These are phyloP conservation scores for Scedosporium dehoogii DNA, from an alignment of 2,329 filamentous ascomycete genomes.

Conservation along the genomic window DNA sequence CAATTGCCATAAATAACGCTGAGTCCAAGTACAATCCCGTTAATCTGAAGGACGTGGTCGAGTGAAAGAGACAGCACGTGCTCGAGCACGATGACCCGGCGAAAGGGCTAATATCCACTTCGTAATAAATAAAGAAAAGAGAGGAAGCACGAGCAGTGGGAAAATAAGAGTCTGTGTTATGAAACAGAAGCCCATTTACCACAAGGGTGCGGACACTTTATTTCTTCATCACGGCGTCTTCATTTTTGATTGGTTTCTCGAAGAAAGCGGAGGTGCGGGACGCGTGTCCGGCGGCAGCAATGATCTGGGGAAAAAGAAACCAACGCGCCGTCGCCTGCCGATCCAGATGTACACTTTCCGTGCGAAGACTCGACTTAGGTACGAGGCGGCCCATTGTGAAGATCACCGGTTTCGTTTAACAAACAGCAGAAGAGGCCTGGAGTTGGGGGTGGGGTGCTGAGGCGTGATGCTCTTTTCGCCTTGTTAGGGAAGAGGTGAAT, in stretches of 20 bases:
- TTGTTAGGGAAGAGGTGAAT: not conserved
- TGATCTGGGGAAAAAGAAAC: not conserved
- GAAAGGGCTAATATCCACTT: too few relatives aligned
- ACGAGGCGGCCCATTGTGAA: too few relatives aligned
- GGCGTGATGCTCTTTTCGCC: not conserved
- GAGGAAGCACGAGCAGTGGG: not conserved
- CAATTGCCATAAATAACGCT: too few relatives aligned
- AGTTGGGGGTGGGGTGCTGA: not conserved
- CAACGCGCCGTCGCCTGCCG: not conserved
- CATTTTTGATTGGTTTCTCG: not conserved
- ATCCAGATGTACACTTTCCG: not conserved
- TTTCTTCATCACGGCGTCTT: not conserved
- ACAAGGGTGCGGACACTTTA: not conserved
- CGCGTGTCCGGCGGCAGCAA: slow-evolving; percentile 1
- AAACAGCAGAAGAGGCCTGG: not conserved
- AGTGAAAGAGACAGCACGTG: too few relatives aligned
- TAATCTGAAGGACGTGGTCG: too few relatives aligned
- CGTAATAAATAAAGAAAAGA: too few relatives aligned
- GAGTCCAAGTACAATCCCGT: too few relatives aligned
- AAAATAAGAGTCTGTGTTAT: not conserved
- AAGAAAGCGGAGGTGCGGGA: slow-evolving; percentile 1
- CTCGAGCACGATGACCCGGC: too few relatives aligned
- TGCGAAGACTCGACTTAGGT: too few relatives aligned
- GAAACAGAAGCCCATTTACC: not conserved
- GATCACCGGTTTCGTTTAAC: too few relatives aligned